phyloP scores from a whole-genome alignment of 306 rosid genomes.

The Oxytropis ochrocephala region DNA sequence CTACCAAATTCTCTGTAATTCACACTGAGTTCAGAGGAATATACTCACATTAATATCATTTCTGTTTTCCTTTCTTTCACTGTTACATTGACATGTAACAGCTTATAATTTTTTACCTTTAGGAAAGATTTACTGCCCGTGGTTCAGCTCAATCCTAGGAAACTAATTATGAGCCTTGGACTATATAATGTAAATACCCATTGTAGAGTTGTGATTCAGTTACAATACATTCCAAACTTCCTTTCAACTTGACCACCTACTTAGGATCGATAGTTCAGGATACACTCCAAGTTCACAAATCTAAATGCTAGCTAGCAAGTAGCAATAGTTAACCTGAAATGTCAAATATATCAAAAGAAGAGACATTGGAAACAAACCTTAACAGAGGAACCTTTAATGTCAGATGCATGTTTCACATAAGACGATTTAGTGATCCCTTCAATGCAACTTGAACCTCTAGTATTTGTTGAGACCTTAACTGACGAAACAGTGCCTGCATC shows the following conservation, averaged over 20 bases:
- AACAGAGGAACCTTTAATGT: constrained; percentile 76
- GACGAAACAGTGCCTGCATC: constrained; percentile 70
- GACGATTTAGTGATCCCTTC: constrained; percentile 92
- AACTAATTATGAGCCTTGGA: background rate
- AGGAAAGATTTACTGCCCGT: background rate
- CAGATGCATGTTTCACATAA: constrained; percentile 50
- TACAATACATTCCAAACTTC: background rate
- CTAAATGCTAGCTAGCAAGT: background rate
- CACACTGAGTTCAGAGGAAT: no score
- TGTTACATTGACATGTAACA: no score
- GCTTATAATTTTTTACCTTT: no score
- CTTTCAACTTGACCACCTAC: background rate
- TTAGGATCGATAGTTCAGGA: background rate
- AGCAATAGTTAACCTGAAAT: background rate
- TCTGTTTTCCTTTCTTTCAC: no score
- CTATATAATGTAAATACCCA: background rate
- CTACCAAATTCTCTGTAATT: no score
- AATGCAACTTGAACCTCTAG: constrained; percentile 73
- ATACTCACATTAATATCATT: no score
- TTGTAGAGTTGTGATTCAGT: background rate
- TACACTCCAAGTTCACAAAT: background rate
- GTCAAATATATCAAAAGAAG: background rate
- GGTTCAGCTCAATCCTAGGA: background rate
- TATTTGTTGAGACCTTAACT: constrained; percentile 47
- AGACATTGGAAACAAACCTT: constrained; percentile 57